Evolutionary conservation across 768 basidiomycete genomes (phyloP).

Genomic region (Pleurotus cornucopiae): DNA sequence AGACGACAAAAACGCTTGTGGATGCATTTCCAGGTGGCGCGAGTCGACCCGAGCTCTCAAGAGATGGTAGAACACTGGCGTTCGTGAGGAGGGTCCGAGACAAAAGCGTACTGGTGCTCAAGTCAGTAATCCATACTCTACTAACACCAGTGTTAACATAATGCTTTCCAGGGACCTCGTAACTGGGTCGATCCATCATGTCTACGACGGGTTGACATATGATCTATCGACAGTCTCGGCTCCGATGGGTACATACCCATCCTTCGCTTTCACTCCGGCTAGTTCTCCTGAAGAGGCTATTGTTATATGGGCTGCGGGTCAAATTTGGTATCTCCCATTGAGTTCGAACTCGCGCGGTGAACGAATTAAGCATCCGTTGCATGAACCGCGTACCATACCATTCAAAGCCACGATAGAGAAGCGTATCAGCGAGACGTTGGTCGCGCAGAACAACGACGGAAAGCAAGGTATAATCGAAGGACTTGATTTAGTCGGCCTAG

Average conservation of each 20-base stretch:
- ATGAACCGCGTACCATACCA: conserved; percentile 42
- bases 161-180: conserved; percentile 49
- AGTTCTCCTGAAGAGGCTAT: conserved; percentile 41
- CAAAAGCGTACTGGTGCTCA: conserved; percentile 68
- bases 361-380: conserved; percentile 30
- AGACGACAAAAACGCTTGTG: conserved; percentile 48
- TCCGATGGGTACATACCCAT: conserved; percentile 79
- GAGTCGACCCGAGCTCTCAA: conserved; percentile 65
- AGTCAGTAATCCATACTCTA: conserved; percentile 33
- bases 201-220: conserved; percentile 68
- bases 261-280: conserved; percentile 62
- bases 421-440: conserved; percentile 57
- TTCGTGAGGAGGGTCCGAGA: conserved; percentile 73
- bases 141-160: neutral
- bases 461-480: conserved; percentile 7
- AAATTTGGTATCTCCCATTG: conserved; percentile 62
- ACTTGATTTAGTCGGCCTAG: conserved; percentile 46
- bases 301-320: conserved; percentile 72
- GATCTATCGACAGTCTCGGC: conserved; percentile 62
- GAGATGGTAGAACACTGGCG: conserved; percentile 64
- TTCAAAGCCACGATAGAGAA: conserved; percentile 65
- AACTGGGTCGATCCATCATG: conserved; percentile 59
- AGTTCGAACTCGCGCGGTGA: conserved; percentile 49
- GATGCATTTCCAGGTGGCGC: conserved; percentile 65
- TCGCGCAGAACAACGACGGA: conserved; percentile 23